Percentiles rank a stretch among this genome's conserved stretches.
Evolutionary conservation across 139 green algal genomes (phyloP).

Genomic region (Zygnema circumcarinatum): DNA sequence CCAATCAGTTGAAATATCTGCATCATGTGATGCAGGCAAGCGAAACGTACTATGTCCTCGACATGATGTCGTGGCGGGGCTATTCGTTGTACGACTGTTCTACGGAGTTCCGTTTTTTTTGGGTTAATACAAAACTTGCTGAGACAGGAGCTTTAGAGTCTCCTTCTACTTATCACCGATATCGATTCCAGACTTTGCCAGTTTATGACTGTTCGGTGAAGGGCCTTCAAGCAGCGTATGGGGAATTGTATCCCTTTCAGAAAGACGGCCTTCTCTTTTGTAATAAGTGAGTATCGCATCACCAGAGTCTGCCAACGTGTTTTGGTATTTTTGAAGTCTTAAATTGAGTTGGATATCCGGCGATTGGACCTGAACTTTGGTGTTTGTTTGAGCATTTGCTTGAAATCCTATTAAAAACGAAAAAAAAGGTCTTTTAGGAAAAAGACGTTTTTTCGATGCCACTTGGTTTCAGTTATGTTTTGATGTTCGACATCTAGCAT

Average conservation of each 20-base stretch:
- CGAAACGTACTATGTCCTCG: conserved; percentile 71
- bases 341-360: no score
- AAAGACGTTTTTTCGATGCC: no score
- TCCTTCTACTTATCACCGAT: conserved; percentile 51
- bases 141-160: conserved; percentile 59
- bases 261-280: conserved; percentile 82
- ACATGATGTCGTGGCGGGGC: conserved; percentile 89
- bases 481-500: no score
- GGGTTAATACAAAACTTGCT: conserved; percentile 72
- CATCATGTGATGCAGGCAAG: conserved; percentile 44
- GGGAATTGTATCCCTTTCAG: conserved; percentile 61
- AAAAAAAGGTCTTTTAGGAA: no score
- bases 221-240: conserved; percentile 63
- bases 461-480: no score
- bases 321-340: no score
- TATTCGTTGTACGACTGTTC: conserved; percentile 80
- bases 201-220: conserved; percentile 31
- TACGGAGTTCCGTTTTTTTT: conserved; percentile 85
- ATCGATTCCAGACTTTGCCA: conserved; percentile 37
- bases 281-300: conserved; percentile 50
- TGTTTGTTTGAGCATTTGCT: no score
- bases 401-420: no score
- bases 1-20: no score
- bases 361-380: no score
- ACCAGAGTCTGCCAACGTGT: neutral